Conservation (phyloP, 768 basidiomycete genomes). For the Vararia minispora region DNA sequence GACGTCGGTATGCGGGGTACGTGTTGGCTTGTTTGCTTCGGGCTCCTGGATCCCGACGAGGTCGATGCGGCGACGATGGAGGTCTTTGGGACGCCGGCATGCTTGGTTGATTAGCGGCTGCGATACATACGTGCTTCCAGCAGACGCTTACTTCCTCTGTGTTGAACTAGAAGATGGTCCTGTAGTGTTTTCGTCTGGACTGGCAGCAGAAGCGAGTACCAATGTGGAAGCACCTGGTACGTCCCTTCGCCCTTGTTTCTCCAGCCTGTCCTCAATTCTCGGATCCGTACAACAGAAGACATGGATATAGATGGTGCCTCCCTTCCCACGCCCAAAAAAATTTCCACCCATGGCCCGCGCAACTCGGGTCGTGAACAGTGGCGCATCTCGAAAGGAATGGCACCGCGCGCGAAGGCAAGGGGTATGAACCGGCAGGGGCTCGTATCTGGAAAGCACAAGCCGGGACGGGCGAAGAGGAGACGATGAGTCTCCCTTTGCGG, state of each 20-base stretch:
- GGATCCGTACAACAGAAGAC: slow-evolving; percentile 23
- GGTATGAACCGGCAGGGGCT: slow-evolving; percentile 63
- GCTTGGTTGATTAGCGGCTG: slow-evolving; percentile 1
- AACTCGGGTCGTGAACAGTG: slow-evolving; percentile 71
- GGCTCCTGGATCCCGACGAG: slow-evolving; percentile 34
- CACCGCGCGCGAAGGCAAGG: slow-evolving; percentile 33
- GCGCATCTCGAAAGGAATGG: slow-evolving; percentile 70
- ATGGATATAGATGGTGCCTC: slow-evolving; percentile 42
- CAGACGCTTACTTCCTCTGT: neutral
- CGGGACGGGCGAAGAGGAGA: slow-evolving; percentile 62
- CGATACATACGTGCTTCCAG: slow-evolving; percentile 2
- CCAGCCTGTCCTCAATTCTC: neutral
- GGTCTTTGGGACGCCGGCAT: slow-evolving; percentile 20
- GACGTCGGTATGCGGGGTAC: slow-evolving; percentile 19
- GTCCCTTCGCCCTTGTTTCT: neutral
- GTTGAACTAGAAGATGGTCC: neutral
- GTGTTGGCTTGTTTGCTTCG: slow-evolving; percentile 11
- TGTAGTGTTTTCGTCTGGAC: neutral
- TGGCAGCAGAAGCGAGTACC: slow-evolving; percentile 3
- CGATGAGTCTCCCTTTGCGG: too few relatives aligned
- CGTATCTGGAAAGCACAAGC: slow-evolving; percentile 47
- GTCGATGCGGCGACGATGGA: slow-evolving; percentile 42
- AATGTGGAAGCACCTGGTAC: neutral
- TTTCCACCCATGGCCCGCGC: slow-evolving; percentile 80
- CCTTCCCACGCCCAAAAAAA: slow-evolving; percentile 21